Evolutionary conservation across 768 basidiomycete species (phyloP).

Genomic region (Pulveroboletus sp.): DNA sequence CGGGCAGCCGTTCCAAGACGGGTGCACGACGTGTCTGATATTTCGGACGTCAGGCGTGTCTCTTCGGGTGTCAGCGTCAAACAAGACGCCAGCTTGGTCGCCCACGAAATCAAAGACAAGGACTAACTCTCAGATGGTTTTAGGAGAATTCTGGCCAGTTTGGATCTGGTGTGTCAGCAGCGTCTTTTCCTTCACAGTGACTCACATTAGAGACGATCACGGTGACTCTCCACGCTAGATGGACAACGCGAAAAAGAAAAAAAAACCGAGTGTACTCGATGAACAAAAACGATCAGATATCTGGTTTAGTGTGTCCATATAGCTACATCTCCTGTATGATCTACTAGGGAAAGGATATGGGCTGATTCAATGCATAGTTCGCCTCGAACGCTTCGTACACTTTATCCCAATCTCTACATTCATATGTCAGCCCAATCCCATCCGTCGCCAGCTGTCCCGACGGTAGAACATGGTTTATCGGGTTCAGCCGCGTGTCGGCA

Average conservation of each 20-base stretch:
- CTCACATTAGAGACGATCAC: not conserved
- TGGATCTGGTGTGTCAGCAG: not conserved
- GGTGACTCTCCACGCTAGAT: too few species aligned
- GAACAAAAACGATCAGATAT: not conserved
- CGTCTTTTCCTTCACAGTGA: not conserved
- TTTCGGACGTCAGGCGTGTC: conserved; percentile 13
- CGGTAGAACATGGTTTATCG: too few species aligned
- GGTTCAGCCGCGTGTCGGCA: conserved; percentile 31
- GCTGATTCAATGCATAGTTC: conserved; percentile 19
- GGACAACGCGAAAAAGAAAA: too few species aligned
- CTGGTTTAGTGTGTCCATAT: not conserved
- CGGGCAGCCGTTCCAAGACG: not conserved
- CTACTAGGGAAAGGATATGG: conserved; percentile 9
- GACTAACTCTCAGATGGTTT: not conserved
- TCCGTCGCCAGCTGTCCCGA: too few species aligned
- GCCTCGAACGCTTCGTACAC: conserved; percentile 18
- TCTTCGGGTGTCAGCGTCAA: too few species aligned
- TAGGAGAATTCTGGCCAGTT: not conserved
- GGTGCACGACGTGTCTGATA: not conserved
- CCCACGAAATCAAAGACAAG: conserved; percentile 8
- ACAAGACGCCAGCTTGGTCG: conserved; percentile 9
- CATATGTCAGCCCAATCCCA: too few species aligned
- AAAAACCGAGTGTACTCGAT: too few species aligned
- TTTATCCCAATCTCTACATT: too few species aligned
- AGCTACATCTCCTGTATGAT: not conserved